Evolutionary conservation across 495 filamentous ascomycete genomes (phyloP).

Genomic region (Daldinia bambusicola): DNA sequence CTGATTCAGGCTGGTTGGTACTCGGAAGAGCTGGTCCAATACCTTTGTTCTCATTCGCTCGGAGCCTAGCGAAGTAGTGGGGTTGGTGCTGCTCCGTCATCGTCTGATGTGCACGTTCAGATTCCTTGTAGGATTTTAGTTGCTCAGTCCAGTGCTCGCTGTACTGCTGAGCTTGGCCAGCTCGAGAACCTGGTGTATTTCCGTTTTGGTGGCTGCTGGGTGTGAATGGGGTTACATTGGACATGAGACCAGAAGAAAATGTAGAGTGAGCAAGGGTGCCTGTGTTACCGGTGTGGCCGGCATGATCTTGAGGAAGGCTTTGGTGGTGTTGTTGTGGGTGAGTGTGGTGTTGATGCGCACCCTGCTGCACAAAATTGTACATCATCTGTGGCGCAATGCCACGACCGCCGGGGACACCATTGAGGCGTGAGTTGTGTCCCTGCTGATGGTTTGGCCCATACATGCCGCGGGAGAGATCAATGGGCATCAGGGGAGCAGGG

Average conservation of each 20-base stretch:
- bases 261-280: constrained; percentile 77
- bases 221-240: constrained; percentile 79
- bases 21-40: constrained; percentile 56
- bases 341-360: constrained; percentile 73
- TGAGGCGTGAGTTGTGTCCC: constrained; percentile 78
- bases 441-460: constrained; percentile 83
- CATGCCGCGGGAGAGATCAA: constrained; percentile 66
- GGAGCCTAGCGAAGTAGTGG: constrained; percentile 64
- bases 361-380: constrained; percentile 74
- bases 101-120: constrained; percentile 72
- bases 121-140: constrained; percentile 77
- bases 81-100: constrained; percentile 68
- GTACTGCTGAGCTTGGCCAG: constrained; percentile 61
- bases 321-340: constrained; percentile 77
- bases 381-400: constrained; percentile 67
- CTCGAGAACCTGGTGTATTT: constrained; percentile 58
- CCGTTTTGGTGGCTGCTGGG: constrained; percentile 81
- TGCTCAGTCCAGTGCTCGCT: constrained; percentile 92
- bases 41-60: constrained; percentile 66
- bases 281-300: constrained; percentile 65
- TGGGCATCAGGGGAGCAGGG: constrained; percentile 8
- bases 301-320: constrained; percentile 75
- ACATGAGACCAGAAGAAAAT: constrained; percentile 78
- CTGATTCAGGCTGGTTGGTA: constrained; percentile 49
- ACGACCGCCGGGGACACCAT: constrained; percentile 61